Base-by-base conservation (phyloP, 768 basidiomycete genomes). In the Suillus decipiens region DNA sequence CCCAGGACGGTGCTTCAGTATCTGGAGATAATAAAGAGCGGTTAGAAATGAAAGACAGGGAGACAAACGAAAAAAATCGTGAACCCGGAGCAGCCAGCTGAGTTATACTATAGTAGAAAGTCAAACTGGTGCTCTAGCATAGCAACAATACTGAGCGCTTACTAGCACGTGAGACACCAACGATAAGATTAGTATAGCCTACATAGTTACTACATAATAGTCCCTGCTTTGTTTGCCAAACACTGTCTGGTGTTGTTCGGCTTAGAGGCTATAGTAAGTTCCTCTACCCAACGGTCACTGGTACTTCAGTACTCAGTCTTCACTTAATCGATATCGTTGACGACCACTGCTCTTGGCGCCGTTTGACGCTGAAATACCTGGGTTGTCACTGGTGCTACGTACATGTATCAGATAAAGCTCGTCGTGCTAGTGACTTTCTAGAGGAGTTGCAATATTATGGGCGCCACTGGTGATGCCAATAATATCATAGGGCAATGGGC, bases 21-120 rank as follows among this genome's bases (percentile, higher is more conserved):
- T 59, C 39, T 63, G 22, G 22, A 34, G 54, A 61, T 57, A 57
- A 60, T 43, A 67, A 62, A 37, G 66, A 67, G 48, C n/a, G 66
- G 63, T 62, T 24, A 65, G 54, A 62, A 67, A 57, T 19, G 56
- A 66, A 62, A 47, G 67, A 65, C 45, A 48, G 63, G 54, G 61
- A 55, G 54, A 47, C 11, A 59, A 69, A 70, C 60, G 62, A 69
- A 68, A 68, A 68, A 66, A 63, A 5, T 61, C 54, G 61, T 48
- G 39, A 61, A 57, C 45, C 59, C 57, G 51, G 51, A 66, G 63
- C 64, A 68, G 69, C 66, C 66, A 62, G 66, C 67, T 63, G 62
- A 41, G 24, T 51, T 17, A 15, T 24, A 19, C 31, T 17, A 15
- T 24, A 19, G 51, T 33, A n/a, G 51, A n/a, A 53, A 34, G 51